Evolutionary conservation across 2,329 filamentous ascomycete species (phyloP).

Genomic region (Talaromyces sp.): DNA sequence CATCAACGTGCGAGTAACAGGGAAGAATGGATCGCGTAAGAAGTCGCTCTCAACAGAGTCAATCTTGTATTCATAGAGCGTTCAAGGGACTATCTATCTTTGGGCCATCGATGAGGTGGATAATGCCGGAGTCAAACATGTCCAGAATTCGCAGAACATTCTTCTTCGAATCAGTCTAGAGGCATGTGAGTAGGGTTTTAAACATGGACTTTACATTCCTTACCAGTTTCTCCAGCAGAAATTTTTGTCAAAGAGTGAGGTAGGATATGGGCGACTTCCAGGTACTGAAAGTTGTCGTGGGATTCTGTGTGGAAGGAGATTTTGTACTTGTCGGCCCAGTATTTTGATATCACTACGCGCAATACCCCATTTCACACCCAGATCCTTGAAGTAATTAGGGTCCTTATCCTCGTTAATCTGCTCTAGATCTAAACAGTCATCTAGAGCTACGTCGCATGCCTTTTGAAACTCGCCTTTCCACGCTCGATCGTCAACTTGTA

Average conservation of each 20-base stretch:
- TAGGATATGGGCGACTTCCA: constrained; percentile 26
- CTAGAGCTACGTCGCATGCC: constrained; percentile 26
- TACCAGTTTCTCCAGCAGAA: constrained; percentile 19
- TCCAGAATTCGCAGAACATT: constrained; percentile 21
- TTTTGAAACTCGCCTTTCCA: constrained; percentile 26
- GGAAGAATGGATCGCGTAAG: constrained; percentile 23
- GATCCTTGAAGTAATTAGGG: constrained; percentile 29
- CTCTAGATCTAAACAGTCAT: constrained; percentile 26
- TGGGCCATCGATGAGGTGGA: constrained; percentile 19
- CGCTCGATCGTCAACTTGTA: constrained; percentile 21
- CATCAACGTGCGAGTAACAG: constrained; percentile 23
- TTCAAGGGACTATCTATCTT: constrained; percentile 24
- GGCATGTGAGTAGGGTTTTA: not conserved
- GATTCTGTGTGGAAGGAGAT: constrained; percentile 18
- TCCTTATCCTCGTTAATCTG: constrained; percentile 31
- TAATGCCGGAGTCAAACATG: constrained; percentile 22
- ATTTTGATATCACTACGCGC: constrained; percentile 29
- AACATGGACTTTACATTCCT: constrained; percentile 18
- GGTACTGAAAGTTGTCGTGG: constrained; percentile 19
- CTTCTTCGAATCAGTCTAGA: constrained; percentile 20
- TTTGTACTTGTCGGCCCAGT: not conserved
- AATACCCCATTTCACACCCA: constrained; percentile 30
- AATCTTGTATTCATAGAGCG: constrained; percentile 25
- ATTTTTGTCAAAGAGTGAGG: constrained; percentile 24
- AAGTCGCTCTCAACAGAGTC: constrained; percentile 21